Conservation (phyloP, 2,329 filamentous ascomycete species). For the Epichloe scottii region DNA sequence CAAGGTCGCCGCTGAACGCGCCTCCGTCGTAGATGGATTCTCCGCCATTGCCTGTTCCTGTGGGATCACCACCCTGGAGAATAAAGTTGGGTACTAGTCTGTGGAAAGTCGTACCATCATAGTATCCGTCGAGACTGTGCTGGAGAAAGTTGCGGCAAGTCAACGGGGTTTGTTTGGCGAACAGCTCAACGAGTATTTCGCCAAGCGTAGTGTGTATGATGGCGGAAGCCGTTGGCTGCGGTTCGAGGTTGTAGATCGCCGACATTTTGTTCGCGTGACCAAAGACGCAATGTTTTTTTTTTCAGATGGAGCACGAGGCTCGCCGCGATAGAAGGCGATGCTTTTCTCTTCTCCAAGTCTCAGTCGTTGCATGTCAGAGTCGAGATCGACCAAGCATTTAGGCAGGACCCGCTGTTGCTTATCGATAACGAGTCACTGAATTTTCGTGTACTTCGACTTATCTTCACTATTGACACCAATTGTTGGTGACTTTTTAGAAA, state of each 20-base stretch:
- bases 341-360: background rate
- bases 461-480: background rate
- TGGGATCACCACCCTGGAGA: conserved; percentile 88
- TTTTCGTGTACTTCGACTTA: background rate
- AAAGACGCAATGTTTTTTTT: background rate
- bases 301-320: background rate
- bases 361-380: background rate
- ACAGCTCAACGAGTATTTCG: conserved; percentile 83
- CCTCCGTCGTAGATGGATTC: conserved; percentile 86
- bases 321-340: background rate
- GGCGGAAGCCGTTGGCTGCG: conserved; percentile 83
- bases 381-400: too few species aligned
- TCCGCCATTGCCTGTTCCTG: conserved; percentile 81
- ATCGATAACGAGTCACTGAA: background rate
- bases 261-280: conserved; percentile 55
- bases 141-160: conserved; percentile 94
- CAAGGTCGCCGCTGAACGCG: conserved; percentile 57
- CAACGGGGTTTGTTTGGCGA: conserved; percentile 85
- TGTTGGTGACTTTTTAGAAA: background rate
- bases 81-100: conserved; percentile 86
- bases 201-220: conserved; percentile 83
- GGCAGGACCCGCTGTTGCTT: background rate
- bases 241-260: conserved; percentile 84
- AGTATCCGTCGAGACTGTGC: conserved; percentile 89
- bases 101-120: conserved; percentile 88